Percentiles rank a stretch among this genome's conserved stretches.
Evolutionary conservation across 768 basidiomycete species (phyloP).

Genomic region (Leucosporidium scottii): DNA sequence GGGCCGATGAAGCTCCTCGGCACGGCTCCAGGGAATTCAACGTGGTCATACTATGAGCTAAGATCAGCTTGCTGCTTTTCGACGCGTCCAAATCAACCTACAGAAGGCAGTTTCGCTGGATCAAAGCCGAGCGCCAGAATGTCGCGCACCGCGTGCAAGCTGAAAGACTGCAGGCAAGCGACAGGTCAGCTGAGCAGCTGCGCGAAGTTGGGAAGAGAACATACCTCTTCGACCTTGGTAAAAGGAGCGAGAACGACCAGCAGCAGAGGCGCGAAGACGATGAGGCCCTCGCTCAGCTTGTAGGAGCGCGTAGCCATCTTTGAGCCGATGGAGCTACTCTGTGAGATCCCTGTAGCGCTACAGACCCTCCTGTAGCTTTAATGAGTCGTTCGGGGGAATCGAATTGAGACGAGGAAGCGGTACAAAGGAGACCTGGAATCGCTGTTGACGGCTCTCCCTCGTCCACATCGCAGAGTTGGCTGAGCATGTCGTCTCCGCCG

Average conservation of each 20-base stretch:
- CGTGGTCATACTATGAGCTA: constrained; percentile 72
- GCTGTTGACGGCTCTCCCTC: no score
- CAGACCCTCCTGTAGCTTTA: no score
- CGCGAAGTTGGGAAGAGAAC: no score
- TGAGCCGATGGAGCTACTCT: no score
- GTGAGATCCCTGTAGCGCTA: no score
- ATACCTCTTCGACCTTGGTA: constrained; percentile 84
- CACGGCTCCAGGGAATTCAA: constrained; percentile 76
- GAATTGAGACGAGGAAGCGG: no score
- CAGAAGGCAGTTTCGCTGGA: constrained; percentile 17
- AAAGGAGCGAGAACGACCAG: constrained; percentile 65
- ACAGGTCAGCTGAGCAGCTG: no score
- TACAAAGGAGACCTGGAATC: no score
- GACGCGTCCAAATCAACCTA: background rate
- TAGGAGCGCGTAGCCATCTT: no score
- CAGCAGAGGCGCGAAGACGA: constrained; percentile 47
- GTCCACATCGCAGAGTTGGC: no score
- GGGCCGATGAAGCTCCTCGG: constrained; percentile 82
- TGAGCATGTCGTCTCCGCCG: no score
- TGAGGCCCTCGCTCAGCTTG: background rate
- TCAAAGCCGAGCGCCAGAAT: constrained; percentile 65
- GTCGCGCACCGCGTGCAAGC: constrained; percentile 84
- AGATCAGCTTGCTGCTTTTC: background rate
- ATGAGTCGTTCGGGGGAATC: no score
- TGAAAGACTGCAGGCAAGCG: constrained; percentile 54